Base-by-base conservation (phyloP, 1,284 basidiomycete genomes). In the Heterobasidion occidentale region DNA sequence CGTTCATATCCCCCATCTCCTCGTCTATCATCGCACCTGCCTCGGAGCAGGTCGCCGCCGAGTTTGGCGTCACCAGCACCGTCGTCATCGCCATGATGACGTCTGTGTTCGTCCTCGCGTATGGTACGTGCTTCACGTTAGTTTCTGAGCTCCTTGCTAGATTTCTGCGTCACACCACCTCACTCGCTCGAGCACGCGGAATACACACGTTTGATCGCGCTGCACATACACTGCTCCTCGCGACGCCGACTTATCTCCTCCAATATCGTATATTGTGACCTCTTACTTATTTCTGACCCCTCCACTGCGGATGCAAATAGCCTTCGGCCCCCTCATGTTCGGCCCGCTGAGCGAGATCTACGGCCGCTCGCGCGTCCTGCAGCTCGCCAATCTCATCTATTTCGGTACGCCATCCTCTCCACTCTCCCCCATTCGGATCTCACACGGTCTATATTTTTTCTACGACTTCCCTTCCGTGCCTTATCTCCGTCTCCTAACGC, bases 41-140 rank as follows among this genome's bases (percentile, higher is more conserved):
- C 9, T n/a, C 36, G 3, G 12, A 44, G 36, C 51, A 52, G 51
- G 35, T 52, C 14, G 51, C 51, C 2, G 51, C 35, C 17, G 36
- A 52, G 4, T 52, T 52, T 1, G 51, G 51, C 12, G 20, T 52
- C 15, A 52, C 51, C 3, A 52, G 20, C 51, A 44, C 51, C n/a
- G 78, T 75, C 3, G 59, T 84, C 2, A 72, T 81, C 14, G 83
- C 83, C 0, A 75, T 90, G 66, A 77, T 77, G 4, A 82, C 81
- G 0, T 85, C 83, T 1, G 74, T 90, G 0, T 91, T 90, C 62
- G 74, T 90, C 0, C 72, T 89, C 35, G 85, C 80, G 15, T 87
- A 80, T 62, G 83, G 85, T 83, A 54, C 56, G 53, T 47, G 15
- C 42, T 11, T 36, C 12, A 7, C 6, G 17, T 46, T 51, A 49